phyloP scores from a whole-genome alignment of 192 early-diverging fungal species.

The Rhizophagus clarus region DNA sequence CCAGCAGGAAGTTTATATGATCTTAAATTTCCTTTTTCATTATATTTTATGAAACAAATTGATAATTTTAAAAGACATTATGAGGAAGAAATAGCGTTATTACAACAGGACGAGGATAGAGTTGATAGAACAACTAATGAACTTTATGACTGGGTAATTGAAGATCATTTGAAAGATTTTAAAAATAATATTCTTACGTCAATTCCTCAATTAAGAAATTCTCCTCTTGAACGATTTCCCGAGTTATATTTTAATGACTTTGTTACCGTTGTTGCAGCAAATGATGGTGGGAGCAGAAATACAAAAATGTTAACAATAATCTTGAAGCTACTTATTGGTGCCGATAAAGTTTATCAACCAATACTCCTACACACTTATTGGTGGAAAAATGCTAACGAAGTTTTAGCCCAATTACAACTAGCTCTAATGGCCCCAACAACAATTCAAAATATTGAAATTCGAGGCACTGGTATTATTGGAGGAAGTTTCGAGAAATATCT shows the following conservation, averaged over 20 bases:
- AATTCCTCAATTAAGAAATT: not conserved
- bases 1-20: not conserved
- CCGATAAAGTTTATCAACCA: conserved; percentile 19
- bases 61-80: conserved; percentile 13
- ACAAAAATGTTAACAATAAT: not conserved
- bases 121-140: conserved; percentile 16
- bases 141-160: conserved; percentile 10
- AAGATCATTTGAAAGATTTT: not conserved
- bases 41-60: conserved; percentile 31
- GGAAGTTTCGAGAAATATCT: not conserved
- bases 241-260: conserved; percentile 30
- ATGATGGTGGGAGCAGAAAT: not conserved
- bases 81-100: conserved; percentile 1
- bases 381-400: conserved; percentile 16
- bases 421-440: not conserved
- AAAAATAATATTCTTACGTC: not conserved
- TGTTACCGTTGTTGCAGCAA: not conserved
- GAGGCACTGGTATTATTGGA: not conserved
- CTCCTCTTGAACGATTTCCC: not conserved
- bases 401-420: conserved; percentile 24
- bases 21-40: conserved; percentile 29
- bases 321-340: not conserved
- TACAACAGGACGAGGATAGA: conserved; percentile 11
- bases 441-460: not conserved
- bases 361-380: conserved; percentile 22